Evolutionary conservation across 768 basidiomycete genomes (phyloP).

Genomic region (Lactarius vividus): DNA sequence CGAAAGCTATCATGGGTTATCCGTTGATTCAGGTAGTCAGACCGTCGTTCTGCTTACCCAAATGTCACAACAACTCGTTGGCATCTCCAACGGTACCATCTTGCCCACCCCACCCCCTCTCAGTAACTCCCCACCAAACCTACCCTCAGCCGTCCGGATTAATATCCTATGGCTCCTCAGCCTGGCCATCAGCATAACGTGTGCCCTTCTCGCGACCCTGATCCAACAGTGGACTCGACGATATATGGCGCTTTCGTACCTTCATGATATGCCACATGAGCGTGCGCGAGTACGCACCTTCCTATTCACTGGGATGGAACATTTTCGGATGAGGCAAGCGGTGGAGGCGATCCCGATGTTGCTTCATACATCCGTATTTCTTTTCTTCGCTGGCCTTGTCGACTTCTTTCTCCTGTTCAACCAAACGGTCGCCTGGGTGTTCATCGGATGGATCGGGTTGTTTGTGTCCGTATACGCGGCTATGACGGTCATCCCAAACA

Average conservation of each 20-base stretch:
- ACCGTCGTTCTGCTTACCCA: background rate
- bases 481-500: slow-evolving; percentile 1
- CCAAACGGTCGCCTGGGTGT: slow-evolving; percentile 1
- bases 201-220: slow-evolving; percentile 5
- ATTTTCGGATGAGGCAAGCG: slow-evolving; percentile 1
- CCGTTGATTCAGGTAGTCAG: background rate
- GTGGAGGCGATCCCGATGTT: slow-evolving; percentile 2
- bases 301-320: background rate
- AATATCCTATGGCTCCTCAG: slow-evolving; percentile 9
- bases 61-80: slow-evolving; percentile 6
- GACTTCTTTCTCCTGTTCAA: slow-evolving; percentile 6
- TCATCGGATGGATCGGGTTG: background rate
- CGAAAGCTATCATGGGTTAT: background rate
- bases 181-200: background rate
- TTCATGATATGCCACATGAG: background rate
- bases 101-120: background rate
- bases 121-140: background rate
- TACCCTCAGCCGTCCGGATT: background rate
- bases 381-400: slow-evolving; percentile 6
- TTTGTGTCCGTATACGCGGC: background rate
- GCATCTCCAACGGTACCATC: background rate
- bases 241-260: background rate
- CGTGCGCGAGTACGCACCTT: slow-evolving; percentile 5
- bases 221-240: slow-evolving; percentile 6
- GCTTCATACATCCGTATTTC: slow-evolving; percentile 4